These are phyloP conservation scores for Mycena galopus DNA, from an alignment of 768 basidiomycete species.

Conservation along the genomic window DNA sequence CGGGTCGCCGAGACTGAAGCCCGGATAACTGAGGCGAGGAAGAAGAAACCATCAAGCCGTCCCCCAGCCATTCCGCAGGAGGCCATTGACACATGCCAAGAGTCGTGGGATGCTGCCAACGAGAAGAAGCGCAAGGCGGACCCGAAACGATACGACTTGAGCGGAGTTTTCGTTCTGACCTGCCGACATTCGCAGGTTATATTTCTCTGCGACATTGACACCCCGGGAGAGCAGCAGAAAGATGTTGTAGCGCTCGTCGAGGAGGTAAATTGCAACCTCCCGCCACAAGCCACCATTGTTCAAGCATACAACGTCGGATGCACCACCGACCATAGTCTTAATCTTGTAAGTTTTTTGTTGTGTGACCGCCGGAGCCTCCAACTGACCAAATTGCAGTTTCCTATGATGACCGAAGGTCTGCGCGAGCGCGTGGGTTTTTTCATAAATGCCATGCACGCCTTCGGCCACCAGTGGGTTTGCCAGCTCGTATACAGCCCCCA, in stretches of 20 bases:
- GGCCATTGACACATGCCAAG: not conserved
- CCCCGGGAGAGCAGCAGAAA: not conserved
- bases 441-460: not conserved
- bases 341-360: not conserved
- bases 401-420: not conserved
- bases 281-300: not conserved
- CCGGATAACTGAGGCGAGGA: constrained; percentile 12
- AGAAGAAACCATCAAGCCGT: not conserved
- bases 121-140: not conserved
- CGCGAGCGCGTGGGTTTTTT: not conserved
- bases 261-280: not conserved
- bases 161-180: not conserved
- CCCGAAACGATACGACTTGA: not conserved
- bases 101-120: not conserved
- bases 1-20: constrained; percentile 36
- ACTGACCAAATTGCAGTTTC: not conserved
- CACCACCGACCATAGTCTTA: not conserved
- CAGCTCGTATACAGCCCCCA: not conserved
- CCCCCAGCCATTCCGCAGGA: not conserved
- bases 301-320: not conserved
- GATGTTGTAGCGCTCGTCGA: not conserved
- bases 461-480: not conserved
- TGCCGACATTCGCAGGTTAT: not conserved
- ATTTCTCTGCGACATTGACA: not conserved
- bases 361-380: not conserved